These are phyloP conservation scores for Xylaria flabelliformis DNA, from an alignment of 495 filamentous ascomycete species.

Conservation along the genomic window DNA sequence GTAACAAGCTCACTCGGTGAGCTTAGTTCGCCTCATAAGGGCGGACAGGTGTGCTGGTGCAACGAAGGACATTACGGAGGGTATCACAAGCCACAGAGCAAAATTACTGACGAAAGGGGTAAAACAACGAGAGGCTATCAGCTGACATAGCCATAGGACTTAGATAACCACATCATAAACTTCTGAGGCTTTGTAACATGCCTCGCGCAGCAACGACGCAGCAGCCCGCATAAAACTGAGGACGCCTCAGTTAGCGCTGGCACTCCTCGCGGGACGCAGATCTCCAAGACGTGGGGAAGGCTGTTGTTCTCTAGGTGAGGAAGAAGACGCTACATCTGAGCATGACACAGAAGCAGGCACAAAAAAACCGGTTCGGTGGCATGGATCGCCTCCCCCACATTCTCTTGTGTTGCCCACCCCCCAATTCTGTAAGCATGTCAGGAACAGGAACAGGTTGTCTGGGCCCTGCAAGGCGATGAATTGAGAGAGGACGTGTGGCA, in stretches of 20 bases:
- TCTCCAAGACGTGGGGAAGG: slow-evolving; percentile 2
- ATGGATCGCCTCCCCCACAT: slow-evolving; percentile 12
- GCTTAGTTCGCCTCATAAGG: neutral
- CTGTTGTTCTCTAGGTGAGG: neutral
- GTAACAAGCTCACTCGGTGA: neutral
- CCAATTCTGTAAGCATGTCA: slow-evolving; percentile 20
- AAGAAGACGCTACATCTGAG: slow-evolving; percentile 6
- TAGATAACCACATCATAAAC: neutral
- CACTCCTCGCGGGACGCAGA: slow-evolving; percentile 11
- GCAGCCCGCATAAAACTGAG: slow-evolving; percentile 11
- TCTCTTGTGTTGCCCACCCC: slow-evolving; percentile 26
- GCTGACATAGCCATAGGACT: slow-evolving; percentile 15
- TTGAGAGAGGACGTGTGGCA: slow-evolving; percentile 10
- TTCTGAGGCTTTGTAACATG: neutral
- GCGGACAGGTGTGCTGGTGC: neutral
- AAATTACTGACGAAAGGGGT: neutral
- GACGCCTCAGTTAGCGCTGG: neutral
- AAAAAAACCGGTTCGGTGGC: neutral
- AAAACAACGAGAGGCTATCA: neutral
- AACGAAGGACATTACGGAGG: neutral
- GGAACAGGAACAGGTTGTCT: slow-evolving; percentile 17
- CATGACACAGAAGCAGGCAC: slow-evolving; percentile 11
- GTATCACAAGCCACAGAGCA: neutral
- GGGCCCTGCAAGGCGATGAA: slow-evolving; percentile 13
- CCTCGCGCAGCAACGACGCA: neutral